Percentiles rank a stretch among this genome's conserved stretches.
Evolutionary conservation across 352 stramenopile genomes (phyloP).

Genomic region (Globisporangium sylvaticum): DNA sequence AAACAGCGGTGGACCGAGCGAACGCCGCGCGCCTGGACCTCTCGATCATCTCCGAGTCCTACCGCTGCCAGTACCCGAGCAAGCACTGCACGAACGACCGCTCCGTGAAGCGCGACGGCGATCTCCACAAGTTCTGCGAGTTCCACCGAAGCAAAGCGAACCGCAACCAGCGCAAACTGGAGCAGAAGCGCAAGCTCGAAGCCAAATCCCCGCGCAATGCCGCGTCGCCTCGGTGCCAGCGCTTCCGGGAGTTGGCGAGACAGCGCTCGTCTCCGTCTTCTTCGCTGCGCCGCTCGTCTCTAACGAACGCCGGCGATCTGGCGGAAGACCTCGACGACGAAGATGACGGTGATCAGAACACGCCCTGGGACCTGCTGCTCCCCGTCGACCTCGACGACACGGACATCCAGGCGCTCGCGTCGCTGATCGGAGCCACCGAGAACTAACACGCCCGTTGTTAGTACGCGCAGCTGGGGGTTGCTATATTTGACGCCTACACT

Average conservation of each 20-base stretch:
- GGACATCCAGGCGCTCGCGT: constrained; percentile 14
- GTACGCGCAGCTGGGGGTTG: not conserved
- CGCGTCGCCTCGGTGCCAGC: constrained; percentile 7
- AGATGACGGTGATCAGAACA: not conserved
- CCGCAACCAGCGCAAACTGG: constrained; percentile 34
- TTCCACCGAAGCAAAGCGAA: constrained; percentile 35
- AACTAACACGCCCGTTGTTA: not conserved
- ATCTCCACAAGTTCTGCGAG: constrained; percentile 34
- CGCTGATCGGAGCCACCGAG: not conserved
- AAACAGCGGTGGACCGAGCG: constrained; percentile 5
- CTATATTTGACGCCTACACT: not conserved
- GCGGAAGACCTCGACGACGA: not conserved
- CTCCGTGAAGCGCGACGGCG: constrained; percentile 27
- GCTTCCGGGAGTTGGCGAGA: not conserved
- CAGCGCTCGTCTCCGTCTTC: not conserved
- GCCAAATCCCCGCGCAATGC: not conserved
- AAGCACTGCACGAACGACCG: constrained; percentile 23
- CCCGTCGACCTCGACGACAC: constrained; percentile 11
- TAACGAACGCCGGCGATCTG: not conserved
- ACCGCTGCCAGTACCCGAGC: constrained; percentile 24
- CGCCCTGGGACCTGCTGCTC: constrained; percentile 11
- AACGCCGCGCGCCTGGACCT: constrained; percentile 7
- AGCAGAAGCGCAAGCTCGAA: constrained; percentile 25
- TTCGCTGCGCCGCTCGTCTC: not conserved
- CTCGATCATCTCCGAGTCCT: constrained; percentile 19